Evolutionary conservation across 306 rosid species (phyloP), one percentile per base, ranked within the genome.

Genomic region (Carpinus fangiana): DNA sequence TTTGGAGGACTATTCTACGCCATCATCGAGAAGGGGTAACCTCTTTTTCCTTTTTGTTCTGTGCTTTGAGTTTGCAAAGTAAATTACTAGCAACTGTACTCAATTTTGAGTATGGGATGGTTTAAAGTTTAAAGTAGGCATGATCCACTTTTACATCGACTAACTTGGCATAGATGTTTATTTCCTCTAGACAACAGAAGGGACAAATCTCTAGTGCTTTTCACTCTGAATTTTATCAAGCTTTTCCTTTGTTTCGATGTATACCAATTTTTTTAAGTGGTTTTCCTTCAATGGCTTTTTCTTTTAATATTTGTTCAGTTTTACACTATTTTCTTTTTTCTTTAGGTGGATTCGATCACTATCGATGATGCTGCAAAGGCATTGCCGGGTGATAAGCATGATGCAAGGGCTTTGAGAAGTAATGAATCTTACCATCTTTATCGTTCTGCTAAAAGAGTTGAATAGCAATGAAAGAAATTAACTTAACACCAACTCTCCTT

Each of bases 321-420:
- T 72, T 45, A 70, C 67, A 20, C 34, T 26, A 14, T 53, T 36
- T 57, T 76, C 43, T 11, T 71, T 54, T 75, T 80, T 51, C 41
- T 56, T 38, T 52, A 88, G 92, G 82, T 82, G 80, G 86, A 82
- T 16, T 41, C 75, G 48, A 76, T 89, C 60, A 82, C 84, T 81
- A 87, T 89, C n/a, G 91, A 89, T 53, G 86, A 84, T 51, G 91
- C 91, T 38, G 89, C 91, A 2, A 85, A 54, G 81, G 67, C 76
- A 12, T 73, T 89, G 82, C 85, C 77, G 12, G 93, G 91, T 9
- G 89, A 83, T 68, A 80, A 78, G 34, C 86, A 77, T 36, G 82
- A 84, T 69, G 46, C 88, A 41, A 82, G 82, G 51, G 82, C 84
- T 43, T 76, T 86, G 73, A 84, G 88, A 84, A 88, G 92, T 86